Base-by-base conservation (phyloP, 2,329 filamentous ascomycete genomes). In the Clarireedia homoeocarpa region DNA sequence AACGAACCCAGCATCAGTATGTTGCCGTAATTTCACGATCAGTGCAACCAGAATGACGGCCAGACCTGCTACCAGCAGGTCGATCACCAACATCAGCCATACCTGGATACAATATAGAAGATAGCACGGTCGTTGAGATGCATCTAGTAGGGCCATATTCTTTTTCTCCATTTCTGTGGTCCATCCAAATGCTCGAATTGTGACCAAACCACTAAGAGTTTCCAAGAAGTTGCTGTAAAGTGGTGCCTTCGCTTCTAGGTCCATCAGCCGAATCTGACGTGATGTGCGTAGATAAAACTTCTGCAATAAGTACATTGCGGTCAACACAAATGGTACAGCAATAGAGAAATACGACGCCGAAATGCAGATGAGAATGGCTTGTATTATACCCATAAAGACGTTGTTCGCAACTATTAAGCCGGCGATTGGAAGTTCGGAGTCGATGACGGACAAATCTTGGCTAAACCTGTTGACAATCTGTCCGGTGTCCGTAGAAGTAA, bases 91-190 rank as follows among this genome's bases (percentile, higher is more conserved):
- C 0, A 66, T 71, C 0, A 84, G 72, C 81, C 81, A 84, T 24
- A 78, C 73, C 63, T 85, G 82, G 2, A 82, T 75, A 48, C 77
- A 75, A 56, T 75, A 78, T 6, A 84, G 71, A 0, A 83, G 71
- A 61, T 85, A 85, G 55, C 78, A 80, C 0, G 81, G 80, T 27
- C 72, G 70, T 60, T 84, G 82, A 0, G 80, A 81, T 6, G 68
- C 67, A 58, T 84, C 78, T 1, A 85, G 69, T 0, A 80, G 71
- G 3, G 62, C 59, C n/a, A 75, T 66, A 55, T 79, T 81, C 58
- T 57, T 50, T 6, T 59, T 50, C 10, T 46, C 26, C 15, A 53
- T 53, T 9, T 53, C 39, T 14, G 58, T 34, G 5, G 44, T 66
- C 76, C 75, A 78, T 7, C 72, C 71, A 58, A 76, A 78, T 4